Base-by-base conservation (phyloP, 495 filamentous ascomycete species). In the Endocarpon pusillum region DNA sequence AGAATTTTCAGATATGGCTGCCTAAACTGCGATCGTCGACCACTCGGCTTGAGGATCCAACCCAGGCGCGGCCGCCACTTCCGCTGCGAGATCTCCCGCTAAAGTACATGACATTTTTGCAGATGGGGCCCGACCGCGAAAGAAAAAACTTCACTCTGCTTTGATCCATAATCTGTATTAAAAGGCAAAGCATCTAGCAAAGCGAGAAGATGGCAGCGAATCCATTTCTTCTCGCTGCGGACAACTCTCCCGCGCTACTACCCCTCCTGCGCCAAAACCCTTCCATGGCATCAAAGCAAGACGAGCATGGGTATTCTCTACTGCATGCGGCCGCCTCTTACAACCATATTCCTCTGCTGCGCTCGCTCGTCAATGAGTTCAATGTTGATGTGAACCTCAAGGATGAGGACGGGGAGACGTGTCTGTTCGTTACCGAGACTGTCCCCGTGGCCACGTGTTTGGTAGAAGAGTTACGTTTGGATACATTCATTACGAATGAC, bases 271-370 rank as follows among this genome's bases (percentile, higher is more conserved):
- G 62, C 30, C 57, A 68, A 24, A 66, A 83, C 45, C 71, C 78
- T 25, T 52, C 66, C 7, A 58, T 80, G 35, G 82, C 81, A 11
- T 64, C 72, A 5, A 47, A 55, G 19, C 80, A 83, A 46, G 83
- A 92, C 52, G 68, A 76, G 38, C 73, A 83, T 41, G 83, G 83
- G 39, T 94, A 97, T 59, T 91, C 86, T 11, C 68, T 94, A 15
- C 58, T 96, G 15, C 89, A 97, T 53, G 91, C 89, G 16, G 81
- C 87, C 4, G 71, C 78, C 20, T 94, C 86, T 40, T 97, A 97
- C 64, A 76, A 73, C 47, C 83, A 94, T 42, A 55, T 76, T 21
- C 69, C 76, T 34, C 75, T 96, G 18, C 71, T 94, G 5, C 76
- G 76, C 27, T 55, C 71, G 1, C 70, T 97, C 1, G 67, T 91